Evolutionary conservation across 2,329 filamentous ascomycete genomes (phyloP).

Genomic region (Calonectria montana): DNA sequence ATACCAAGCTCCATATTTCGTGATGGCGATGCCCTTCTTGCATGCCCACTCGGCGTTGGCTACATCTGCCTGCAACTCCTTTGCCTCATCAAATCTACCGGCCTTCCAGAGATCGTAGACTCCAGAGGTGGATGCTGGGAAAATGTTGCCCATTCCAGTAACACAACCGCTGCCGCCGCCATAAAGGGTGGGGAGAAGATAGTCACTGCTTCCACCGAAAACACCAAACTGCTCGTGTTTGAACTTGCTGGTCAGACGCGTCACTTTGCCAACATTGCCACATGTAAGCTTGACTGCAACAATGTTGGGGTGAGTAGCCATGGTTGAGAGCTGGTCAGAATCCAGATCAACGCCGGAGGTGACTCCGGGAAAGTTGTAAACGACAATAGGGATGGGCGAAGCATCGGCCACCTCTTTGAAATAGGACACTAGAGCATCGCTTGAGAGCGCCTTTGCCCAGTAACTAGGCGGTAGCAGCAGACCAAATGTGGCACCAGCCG

Average conservation of each 20-base stretch:
- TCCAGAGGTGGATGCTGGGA: constrained; percentile 54
- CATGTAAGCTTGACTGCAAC: constrained; percentile 76
- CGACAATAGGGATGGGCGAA: constrained; percentile 73
- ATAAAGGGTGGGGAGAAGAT: constrained; percentile 53
- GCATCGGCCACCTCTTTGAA: constrained; percentile 72
- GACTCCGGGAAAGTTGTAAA: constrained; percentile 77
- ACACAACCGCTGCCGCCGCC: constrained; percentile 56
- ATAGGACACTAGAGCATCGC: constrained; percentile 67
- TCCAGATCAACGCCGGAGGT: constrained; percentile 73
- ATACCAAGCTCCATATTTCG: constrained; percentile 59
- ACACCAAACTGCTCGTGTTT: constrained; percentile 54
- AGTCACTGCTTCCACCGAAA: constrained; percentile 57
- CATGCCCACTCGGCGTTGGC: constrained; percentile 62
- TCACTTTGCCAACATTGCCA: constrained; percentile 76
- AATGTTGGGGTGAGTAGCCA: constrained; percentile 73
- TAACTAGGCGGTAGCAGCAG: constrained; percentile 82
- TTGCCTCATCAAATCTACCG: constrained; percentile 52
- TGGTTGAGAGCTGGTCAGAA: constrained; percentile 69
- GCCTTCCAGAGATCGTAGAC: constrained; percentile 55
- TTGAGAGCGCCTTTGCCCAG: constrained; percentile 68
- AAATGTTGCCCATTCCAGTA: constrained; percentile 59
- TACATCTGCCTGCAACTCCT: constrained; percentile 53
- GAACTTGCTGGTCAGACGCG: constrained; percentile 61
- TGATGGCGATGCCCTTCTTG: constrained; percentile 59
- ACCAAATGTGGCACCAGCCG: constrained; percentile 77